phyloP scores from a whole-genome alignment of 2,329 filamentous ascomycete species.

The Penicillium sp. region DNA sequence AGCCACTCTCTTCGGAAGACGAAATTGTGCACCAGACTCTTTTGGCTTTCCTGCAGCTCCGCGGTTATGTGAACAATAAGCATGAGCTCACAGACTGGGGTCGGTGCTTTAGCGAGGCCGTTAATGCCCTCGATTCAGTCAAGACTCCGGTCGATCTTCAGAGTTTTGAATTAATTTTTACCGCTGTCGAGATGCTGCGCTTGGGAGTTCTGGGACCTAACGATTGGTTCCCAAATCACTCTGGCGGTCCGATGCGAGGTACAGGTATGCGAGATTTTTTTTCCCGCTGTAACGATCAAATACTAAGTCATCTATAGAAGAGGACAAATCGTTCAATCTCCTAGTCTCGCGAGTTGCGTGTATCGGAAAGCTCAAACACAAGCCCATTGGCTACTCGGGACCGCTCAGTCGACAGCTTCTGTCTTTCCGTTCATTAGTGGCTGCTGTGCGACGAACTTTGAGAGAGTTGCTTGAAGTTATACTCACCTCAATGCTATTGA shows the following conservation, averaged over 20 bases:
- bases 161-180: constrained; percentile 62
- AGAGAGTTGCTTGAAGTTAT: constrained; percentile 83
- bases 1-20: constrained; percentile 58
- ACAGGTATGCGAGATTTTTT: constrained; percentile 33
- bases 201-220: constrained; percentile 73
- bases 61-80: constrained; percentile 73
- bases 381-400: constrained; percentile 85
- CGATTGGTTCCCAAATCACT: constrained; percentile 57
- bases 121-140: constrained; percentile 37
- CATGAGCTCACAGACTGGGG: constrained; percentile 85
- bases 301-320: constrained; percentile 48
- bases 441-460: constrained; percentile 71
- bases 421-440: constrained; percentile 78
- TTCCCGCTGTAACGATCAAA: constrained; percentile 7
- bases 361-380: constrained; percentile 75
- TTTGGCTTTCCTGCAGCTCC: constrained; percentile 85
- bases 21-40: constrained; percentile 72
- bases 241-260: constrained; percentile 58
- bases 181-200: constrained; percentile 81
- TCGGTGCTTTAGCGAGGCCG: constrained; percentile 66
- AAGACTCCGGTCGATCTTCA: not conserved
- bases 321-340: constrained; percentile 73
- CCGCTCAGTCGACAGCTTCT: constrained; percentile 87
- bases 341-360: constrained; percentile 84
- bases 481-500: constrained; percentile 73